phyloP scores from a whole-genome alignment of 108 stramenopile genomes.

The Nitzschia inconspicua region DNA sequence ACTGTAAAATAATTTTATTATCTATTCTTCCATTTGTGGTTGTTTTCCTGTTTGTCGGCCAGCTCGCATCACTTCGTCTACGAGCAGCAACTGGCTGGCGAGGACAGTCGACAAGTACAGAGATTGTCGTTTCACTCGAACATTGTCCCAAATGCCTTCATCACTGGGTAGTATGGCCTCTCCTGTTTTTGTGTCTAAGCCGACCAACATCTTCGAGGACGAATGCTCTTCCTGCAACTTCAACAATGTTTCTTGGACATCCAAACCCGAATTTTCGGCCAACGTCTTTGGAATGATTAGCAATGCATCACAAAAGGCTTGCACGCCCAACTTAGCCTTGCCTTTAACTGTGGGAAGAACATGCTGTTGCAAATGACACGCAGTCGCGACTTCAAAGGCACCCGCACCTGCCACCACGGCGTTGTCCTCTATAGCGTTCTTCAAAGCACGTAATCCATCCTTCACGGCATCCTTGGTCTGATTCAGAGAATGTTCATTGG shows the following conservation, averaged over 20 bases:
- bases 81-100: conserved; percentile 96
- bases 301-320: conserved; percentile 96
- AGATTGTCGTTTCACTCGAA: conserved; percentile 94
- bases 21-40: conserved; percentile 36
- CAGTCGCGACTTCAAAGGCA: conserved; percentile 94
- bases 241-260: conserved; percentile 92
- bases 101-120: conserved; percentile 93
- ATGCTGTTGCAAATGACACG: conserved; percentile 57
- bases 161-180: conserved; percentile 92
- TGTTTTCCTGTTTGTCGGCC: conserved; percentile 95
- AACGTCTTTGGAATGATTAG: conserved; percentile 97
- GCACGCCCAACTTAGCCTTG: conserved; percentile 92
- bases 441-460: conserved; percentile 96
- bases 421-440: conserved; percentile 94
- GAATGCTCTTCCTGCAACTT: conserved; percentile 87
- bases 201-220: conserved; percentile 74
- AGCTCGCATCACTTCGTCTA: conserved; percentile 99
- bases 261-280: conserved; percentile 96
- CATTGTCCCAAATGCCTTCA: conserved; percentile 97
- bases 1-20: no score
- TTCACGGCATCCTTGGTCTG: conserved; percentile 98
- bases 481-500: conserved; percentile 95
- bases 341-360: conserved; percentile 77
- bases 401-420: conserved; percentile 96
- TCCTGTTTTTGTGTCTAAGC: conserved; percentile 91